Conservation (phyloP, 2,329 filamentous ascomycete species). For the Didymosphaeria variabile region DNA sequence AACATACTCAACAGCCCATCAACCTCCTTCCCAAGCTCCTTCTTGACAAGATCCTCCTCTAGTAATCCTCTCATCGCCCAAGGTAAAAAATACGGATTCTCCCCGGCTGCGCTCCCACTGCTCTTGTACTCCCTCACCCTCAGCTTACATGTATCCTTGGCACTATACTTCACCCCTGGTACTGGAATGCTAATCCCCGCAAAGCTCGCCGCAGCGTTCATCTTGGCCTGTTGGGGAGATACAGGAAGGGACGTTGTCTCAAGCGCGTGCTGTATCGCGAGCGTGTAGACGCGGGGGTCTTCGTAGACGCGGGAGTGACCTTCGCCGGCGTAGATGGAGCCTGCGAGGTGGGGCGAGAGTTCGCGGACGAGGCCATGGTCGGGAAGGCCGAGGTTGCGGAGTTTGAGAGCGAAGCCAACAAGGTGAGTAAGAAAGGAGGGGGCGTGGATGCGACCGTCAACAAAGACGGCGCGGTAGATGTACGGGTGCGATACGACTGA, state of each 20-base stretch:
- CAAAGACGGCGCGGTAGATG: constrained; percentile 94
- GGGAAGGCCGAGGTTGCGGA: constrained; percentile 90
- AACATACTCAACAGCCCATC: constrained; percentile 84
- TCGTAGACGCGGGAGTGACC: constrained; percentile 95
- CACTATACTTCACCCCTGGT: constrained; percentile 34
- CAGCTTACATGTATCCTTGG: constrained; percentile 34
- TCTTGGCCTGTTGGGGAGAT: constrained; percentile 26
- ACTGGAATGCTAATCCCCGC: constrained; percentile 44
- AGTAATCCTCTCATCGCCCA: constrained; percentile 95
- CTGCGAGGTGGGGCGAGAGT: constrained; percentile 85
- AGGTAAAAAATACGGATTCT: constrained; percentile 89
- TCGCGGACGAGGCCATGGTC: constrained; percentile 95
- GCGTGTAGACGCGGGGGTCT: constrained; percentile 83
- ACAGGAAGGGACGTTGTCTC: constrained; percentile 55
- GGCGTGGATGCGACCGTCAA: constrained; percentile 90
- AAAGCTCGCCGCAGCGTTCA: constrained; percentile 34
- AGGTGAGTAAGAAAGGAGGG: constrained; percentile 94
- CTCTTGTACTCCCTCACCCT: constrained; percentile 45
- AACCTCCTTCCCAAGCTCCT: constrained; percentile 79
- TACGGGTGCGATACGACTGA: constrained; percentile 88
- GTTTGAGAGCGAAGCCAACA: constrained; percentile 89
- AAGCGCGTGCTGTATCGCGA: constrained; percentile 58
- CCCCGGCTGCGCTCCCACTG: constrained; percentile 27
- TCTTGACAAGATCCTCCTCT: constrained; percentile 90
- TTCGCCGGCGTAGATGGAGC: constrained; percentile 89